Conservation (phyloP, 768 basidiomycete genomes). For the Termitomyces eurrhizus region DNA sequence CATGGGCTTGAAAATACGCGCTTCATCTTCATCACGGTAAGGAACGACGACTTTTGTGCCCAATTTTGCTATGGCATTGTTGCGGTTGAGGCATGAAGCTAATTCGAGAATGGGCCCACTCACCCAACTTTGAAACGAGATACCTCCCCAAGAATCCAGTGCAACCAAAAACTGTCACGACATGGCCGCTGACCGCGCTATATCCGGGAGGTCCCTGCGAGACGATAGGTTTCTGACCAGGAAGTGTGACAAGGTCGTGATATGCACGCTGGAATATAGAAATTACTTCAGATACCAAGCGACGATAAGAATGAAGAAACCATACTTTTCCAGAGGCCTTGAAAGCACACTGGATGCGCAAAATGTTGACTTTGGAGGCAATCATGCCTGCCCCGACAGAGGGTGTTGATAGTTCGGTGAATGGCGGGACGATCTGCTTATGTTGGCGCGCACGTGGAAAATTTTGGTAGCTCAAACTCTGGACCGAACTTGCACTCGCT, state of each 20-base stretch:
- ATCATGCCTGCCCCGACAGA: conserved; percentile 32
- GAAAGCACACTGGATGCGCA: conserved; percentile 52
- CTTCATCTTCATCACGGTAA: conserved; percentile 93
- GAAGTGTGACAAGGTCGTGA: conserved; percentile 66
- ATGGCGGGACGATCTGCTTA: conserved; percentile 32
- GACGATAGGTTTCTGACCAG: conserved; percentile 62
- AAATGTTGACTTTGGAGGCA: conserved; percentile 40
- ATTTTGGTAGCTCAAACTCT: conserved; percentile 24
- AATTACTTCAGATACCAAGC: conserved; percentile 1
- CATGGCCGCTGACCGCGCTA: conserved; percentile 85
- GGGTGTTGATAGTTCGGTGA: conserved; percentile 32
- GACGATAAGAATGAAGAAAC: neutral
- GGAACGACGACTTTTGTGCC: conserved; percentile 94
- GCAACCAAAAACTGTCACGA: conserved; percentile 95
- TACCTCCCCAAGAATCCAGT: conserved; percentile 96
- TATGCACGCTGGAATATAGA: conserved; percentile 53
- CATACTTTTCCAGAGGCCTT: conserved; percentile 43
- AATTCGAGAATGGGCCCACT: conserved; percentile 21
- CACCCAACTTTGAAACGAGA: conserved; percentile 90
- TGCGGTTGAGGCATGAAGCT: conserved; percentile 2
- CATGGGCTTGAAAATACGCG: conserved; percentile 84
- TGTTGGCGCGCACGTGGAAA: conserved; percentile 19
- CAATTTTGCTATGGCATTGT: conserved; percentile 58
- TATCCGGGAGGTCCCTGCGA: conserved; percentile 79
- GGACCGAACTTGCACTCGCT: neutral